Conservation (phyloP, 1,284 basidiomycete species). For the Pisolithus thermaeus region DNA sequence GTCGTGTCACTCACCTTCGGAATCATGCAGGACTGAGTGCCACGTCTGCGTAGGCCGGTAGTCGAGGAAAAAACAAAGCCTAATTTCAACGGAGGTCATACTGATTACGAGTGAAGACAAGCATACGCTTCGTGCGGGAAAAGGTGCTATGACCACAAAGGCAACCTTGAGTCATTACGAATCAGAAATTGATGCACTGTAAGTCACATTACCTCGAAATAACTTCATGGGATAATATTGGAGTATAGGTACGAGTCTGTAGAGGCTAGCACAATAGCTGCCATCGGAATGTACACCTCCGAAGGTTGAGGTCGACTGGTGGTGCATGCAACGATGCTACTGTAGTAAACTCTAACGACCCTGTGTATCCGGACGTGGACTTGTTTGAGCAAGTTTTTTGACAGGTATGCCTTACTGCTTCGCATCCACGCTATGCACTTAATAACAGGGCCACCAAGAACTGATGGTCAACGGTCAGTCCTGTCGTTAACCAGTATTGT, state of each 20-base stretch:
- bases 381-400: conserved; percentile 32
- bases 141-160: conserved; percentile 22
- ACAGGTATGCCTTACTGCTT: conserved; percentile 21
- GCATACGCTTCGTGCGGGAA: conserved; percentile 18
- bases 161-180: conserved; percentile 18
- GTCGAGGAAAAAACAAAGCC: conserved; percentile 23
- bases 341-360: conserved; percentile 14
- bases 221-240: background rate
- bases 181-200: conserved; percentile 19
- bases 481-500: background rate
- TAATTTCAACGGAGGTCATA: conserved; percentile 25
- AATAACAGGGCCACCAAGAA: conserved; percentile 3
- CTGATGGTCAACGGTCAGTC: background rate
- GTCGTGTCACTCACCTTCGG: background rate
- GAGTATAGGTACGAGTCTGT: conserved; percentile 26
- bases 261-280: conserved; percentile 14
- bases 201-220: conserved; percentile 3
- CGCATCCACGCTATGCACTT: background rate
- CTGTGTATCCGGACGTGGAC: conserved; percentile 16
- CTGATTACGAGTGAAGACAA: conserved; percentile 15
- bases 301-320: conserved; percentile 25
- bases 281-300: conserved; percentile 21
- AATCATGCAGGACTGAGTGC: background rate
- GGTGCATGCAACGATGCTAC: conserved; percentile 14
- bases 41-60: background rate